These are phyloP conservation scores for Colletotrichum cuscutae DNA, from an alignment of 2,329 filamentous ascomycete species.

Conservation along the genomic window DNA sequence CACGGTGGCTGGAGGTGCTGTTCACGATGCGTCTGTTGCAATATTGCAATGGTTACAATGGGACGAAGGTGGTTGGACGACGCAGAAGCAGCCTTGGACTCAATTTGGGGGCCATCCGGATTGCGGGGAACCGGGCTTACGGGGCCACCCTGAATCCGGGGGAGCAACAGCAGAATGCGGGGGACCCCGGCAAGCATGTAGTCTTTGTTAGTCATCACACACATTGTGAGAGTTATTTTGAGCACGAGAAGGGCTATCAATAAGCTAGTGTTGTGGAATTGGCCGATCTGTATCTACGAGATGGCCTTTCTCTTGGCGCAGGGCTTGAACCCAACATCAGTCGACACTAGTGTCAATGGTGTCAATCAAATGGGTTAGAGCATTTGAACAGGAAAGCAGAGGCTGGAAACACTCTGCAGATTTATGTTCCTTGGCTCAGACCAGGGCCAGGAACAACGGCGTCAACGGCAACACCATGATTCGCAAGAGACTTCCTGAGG, in stretches of 20 bases:
- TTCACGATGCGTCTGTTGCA: neutral
- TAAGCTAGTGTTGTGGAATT: neutral
- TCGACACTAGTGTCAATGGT: neutral
- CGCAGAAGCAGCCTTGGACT: slow-evolving; percentile 1
- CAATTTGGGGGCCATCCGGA: neutral
- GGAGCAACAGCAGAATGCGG: neutral
- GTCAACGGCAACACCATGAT: neutral
- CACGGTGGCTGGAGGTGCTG: fast-evolving
- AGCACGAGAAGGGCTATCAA: neutral
- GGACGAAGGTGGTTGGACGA: slow-evolving; percentile 8
- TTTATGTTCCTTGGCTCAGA: neutral
- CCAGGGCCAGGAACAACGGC: neutral
- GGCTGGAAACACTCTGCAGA: neutral
- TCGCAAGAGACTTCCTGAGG: neutral
- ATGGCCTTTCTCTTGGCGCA: neutral
- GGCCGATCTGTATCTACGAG: neutral
- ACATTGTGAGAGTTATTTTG: neutral
- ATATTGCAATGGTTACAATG: neutral
- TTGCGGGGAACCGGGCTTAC: slow-evolving; percentile 9
- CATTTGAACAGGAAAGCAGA: neutral
- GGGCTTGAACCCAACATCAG: neutral
- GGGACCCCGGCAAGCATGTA: neutral
- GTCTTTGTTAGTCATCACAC: neutral
- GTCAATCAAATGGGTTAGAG: neutral
- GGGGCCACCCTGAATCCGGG: neutral